These are phyloP conservation scores for Ogataea angusta DNA, from an alignment of 805 yeast genomes.

Conservation along the genomic window DNA sequence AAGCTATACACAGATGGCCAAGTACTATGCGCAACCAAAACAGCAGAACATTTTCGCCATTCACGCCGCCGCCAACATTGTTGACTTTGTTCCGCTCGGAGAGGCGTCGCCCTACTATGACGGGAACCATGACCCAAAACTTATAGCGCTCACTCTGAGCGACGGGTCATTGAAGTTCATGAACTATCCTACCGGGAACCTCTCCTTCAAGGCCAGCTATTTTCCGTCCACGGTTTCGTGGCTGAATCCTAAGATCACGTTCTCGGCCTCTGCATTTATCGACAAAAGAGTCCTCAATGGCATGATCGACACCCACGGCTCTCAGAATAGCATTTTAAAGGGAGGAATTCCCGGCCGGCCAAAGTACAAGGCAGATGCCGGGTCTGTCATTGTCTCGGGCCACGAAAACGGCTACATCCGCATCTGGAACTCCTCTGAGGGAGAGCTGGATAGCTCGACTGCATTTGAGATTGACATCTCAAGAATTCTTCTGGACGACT, in stretches of 20 bases:
- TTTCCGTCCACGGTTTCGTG: slow-evolving; percentile 81
- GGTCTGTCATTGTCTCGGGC: slow-evolving; percentile 74
- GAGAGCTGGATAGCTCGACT: slow-evolving; percentile 59
- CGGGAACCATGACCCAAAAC: slow-evolving; percentile 76
- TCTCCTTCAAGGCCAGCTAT: slow-evolving; percentile 50
- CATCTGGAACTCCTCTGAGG: slow-evolving; percentile 78
- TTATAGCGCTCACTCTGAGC: slow-evolving; percentile 54
- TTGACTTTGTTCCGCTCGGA: slow-evolving; percentile 52
- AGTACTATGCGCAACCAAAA: slow-evolving; percentile 61
- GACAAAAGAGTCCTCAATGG: slow-evolving; percentile 30
- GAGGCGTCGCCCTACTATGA: slow-evolving; percentile 68
- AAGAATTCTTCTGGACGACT: slow-evolving; percentile 41
- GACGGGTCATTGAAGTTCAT: slow-evolving; percentile 65
- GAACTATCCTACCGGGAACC: slow-evolving; percentile 52
- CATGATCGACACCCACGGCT: slow-evolving; percentile 46
- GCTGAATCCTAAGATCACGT: slow-evolving; percentile 69
- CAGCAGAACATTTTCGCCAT: slow-evolving; percentile 56
- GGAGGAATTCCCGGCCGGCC: slow-evolving; percentile 77
- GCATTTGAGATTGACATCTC: slow-evolving; percentile 60
- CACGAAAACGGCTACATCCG: slow-evolving; percentile 83
- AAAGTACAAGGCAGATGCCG: slow-evolving; percentile 45
- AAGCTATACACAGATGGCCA: slow-evolving; percentile 78
- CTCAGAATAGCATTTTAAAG: slow-evolving; percentile 52
- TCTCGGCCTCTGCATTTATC: slow-evolving; percentile 46
- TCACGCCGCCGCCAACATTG: slow-evolving; percentile 42